Base-by-base conservation (phyloP, 2,329 filamentous ascomycete genomes). In the Geosmithia putterillii region DNA sequence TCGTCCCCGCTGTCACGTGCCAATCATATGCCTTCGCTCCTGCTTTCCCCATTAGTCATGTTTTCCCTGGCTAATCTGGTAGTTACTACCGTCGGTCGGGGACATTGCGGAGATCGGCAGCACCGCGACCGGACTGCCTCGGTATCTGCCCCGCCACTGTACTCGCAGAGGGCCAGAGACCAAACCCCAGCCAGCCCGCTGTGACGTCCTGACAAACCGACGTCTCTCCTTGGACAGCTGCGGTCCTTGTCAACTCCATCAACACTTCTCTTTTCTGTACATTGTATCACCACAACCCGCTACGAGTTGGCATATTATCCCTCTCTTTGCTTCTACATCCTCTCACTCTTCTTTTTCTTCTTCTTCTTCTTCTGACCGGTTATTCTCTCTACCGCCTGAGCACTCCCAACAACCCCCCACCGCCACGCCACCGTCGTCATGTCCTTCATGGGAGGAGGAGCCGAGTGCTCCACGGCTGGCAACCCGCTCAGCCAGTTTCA, bases 401-500 rank as follows among this genome's bases (percentile, higher is more conserved):
- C n/a, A n/a, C 21, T 41, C 37, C 19, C 32, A 20, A 43, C 22
- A 17, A 14, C 39, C 44, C 43, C 10, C 37, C 38, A 20, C 40
- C 38, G 42, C 44, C 32, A 21, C 38, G 42, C 44, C 32, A 21
- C 41, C 47, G 46, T 43, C 54, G 70, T 48, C 52, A 96, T 98
- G 90, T 95, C 90, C 44, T 96, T 98, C 64, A 76, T 96, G 56
- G 86, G 87, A 65, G 86, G 86, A 63, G 86, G 86, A 63, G 85
- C 90, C 54, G 92, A 96, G 69, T 98, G 92, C 74, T 96, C 90
- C 45, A 94, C 92, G 48, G 88, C 86, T 51, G 87, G 83, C 57
- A 98, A 98, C 64, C 92, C 94, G 45, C 80, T 98, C 56, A 90
- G 86, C 60, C 92, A 96, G 71, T 94, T 98, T 63, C 87, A 89